Base-by-base conservation (phyloP, 345 rosid genomes). In the Murraya koenigii region DNA sequence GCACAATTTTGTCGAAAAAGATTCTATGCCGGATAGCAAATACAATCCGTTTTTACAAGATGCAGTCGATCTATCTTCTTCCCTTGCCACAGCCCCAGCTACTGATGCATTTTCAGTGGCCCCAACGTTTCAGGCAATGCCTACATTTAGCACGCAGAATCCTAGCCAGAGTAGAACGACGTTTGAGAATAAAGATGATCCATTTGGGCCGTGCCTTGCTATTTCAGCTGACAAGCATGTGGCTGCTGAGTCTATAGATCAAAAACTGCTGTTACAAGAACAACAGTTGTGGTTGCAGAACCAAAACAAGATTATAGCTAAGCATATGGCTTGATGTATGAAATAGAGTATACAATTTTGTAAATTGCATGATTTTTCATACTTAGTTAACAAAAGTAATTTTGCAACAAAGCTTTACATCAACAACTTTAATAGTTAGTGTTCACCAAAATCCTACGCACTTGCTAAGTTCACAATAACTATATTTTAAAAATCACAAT, bases 221-320 rank as follows among this genome's bases (percentile, higher is more conserved):
- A 35, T 17, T 14, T 60, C 15, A 17, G 30, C 56, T 5, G 73
- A 54, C 22, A 47, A 44, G 8, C 68, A 69, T 66, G 56, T n/a
- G 39, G 8, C 56, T 52, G 69, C 30, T 58, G 79, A 35, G 35
- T 72, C 79, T 25, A 59, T 78, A 28, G 73, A 88, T 77, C 85
- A 84, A 56, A 83, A 84, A 63, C 84, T 62, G 64, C 61, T 93
- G 76, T 64, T 82, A 78, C 80, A 81, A 61, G 89, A 95, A 80
- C 95, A 91, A 25, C 87, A 88, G 54, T 8, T 88, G 39, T 93
- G 99, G 98, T 79, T 90, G 79, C 87, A 88, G 82, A 81, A 88
- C 75, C 95, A 95, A 79, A 88, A 86, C 79, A 90, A 85, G 85
- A 92, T 95, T 59, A 89, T 95, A 20, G 83, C 92, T 28, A 93